Conservation (phyloP, 192 early-diverging fungal genomes). For the Backusella luteola region DNA sequence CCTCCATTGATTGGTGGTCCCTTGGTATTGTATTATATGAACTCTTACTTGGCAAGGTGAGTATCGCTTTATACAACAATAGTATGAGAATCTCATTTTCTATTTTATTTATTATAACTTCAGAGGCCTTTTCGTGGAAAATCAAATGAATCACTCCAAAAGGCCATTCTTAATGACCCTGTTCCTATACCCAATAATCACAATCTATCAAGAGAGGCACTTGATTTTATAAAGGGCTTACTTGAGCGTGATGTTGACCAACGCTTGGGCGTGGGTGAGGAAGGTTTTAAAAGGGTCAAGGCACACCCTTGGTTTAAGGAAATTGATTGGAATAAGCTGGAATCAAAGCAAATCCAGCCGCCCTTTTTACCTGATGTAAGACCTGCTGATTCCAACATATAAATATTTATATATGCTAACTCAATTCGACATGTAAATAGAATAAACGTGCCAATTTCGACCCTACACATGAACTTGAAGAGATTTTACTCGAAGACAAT, state of each 20-base stretch:
- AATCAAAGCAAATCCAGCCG: conserved; percentile 62
- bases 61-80: background rate
- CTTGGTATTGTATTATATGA: conserved; percentile 81
- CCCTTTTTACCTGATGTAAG: conserved; percentile 40
- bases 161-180: conserved; percentile 67
- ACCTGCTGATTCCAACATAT: background rate
- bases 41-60: conserved; percentile 71
- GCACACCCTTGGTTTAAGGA: conserved; percentile 37
- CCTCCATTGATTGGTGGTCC: conserved; percentile 75
- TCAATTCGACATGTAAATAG: conserved; percentile 31
- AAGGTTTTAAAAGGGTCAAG: conserved; percentile 17
- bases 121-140: conserved; percentile 87
- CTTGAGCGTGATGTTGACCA: conserved; percentile 18
- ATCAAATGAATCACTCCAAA: conserved; percentile 71
- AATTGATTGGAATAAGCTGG: conserved; percentile 78
- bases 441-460: conserved; percentile 92
- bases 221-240: conserved; percentile 45
- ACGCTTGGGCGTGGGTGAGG: conserved; percentile 22
- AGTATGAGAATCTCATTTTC: background rate
- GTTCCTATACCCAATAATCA: conserved; percentile 63
- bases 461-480: conserved; percentile 94
- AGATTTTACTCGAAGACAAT: conserved; percentile 95
- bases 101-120: no score
- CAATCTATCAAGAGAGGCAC: conserved; percentile 44
- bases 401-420: background rate